A percentile compares a stretch with the other conserved stretches of the same genome.
Conservation (phyloP, 371 early-diverging fungal species). For the Mucor velutinosus region DNA sequence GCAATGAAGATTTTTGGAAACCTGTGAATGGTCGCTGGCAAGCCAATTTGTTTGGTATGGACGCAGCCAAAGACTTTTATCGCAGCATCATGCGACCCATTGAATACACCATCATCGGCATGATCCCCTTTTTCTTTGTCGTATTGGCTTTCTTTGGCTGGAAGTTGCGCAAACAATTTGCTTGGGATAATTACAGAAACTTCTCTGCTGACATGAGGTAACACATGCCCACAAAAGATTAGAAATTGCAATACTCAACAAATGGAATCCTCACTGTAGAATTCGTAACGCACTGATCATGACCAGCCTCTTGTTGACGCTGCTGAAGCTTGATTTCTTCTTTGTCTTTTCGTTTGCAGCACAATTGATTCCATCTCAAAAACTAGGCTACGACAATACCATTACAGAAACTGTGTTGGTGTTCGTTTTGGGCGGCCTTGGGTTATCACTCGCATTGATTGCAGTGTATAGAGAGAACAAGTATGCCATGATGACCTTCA, state of each 20-base stretch:
- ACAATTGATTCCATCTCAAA: constrained; percentile 51
- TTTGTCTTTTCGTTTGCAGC: constrained; percentile 55
- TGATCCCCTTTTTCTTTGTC: constrained; percentile 51
- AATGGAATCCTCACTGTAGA: constrained; percentile 8
- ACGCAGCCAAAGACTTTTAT: constrained; percentile 34
- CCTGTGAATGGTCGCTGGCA: constrained; percentile 33
- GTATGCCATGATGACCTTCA: constrained; percentile 28
- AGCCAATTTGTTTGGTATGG: constrained; percentile 24
- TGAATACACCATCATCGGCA: constrained; percentile 53
- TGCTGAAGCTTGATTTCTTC: constrained; percentile 53
- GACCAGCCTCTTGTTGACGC: constrained; percentile 39
- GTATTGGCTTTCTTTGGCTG: constrained; percentile 41
- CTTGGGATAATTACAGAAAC: constrained; percentile 57
- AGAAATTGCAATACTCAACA: neutral
- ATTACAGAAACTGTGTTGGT: constrained; percentile 43
- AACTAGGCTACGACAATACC: constrained; percentile 40
- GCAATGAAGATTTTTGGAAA: constrained; percentile 7
- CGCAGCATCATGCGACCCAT: constrained; percentile 43
- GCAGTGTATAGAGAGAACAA: constrained; percentile 48
- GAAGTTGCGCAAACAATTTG: constrained; percentile 51
- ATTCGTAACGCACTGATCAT: constrained; percentile 46
- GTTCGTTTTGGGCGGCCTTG: constrained; percentile 41
- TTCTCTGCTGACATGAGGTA: constrained; percentile 57
- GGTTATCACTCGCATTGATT: constrained; percentile 31
- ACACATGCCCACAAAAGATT: neutral